Evolutionary conservation across 768 basidiomycete genomes (phyloP).

Genomic region (Termitomyces sp.): DNA sequence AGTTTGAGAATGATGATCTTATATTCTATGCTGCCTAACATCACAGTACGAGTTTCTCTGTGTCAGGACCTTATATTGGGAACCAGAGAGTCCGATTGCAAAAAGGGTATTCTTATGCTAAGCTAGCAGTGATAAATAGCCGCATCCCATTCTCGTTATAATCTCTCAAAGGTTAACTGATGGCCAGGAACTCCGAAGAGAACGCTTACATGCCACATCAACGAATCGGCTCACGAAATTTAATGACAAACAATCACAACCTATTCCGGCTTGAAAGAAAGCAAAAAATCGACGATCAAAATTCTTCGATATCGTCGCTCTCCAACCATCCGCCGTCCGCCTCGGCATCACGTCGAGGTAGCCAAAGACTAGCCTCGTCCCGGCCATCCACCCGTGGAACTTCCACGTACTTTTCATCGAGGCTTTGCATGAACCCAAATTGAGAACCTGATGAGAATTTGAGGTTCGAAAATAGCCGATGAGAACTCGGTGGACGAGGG

Average conservation of each 20-base stretch:
- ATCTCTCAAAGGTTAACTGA: neutral
- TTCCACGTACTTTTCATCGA: conserved; percentile 28
- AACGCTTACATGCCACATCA: neutral
- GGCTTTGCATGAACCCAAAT: conserved; percentile 22
- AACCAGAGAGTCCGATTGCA: no score
- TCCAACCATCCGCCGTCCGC: conserved; percentile 49
- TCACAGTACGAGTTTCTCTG: no score
- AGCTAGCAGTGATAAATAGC: no score
- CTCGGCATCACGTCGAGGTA: conserved; percentile 21
- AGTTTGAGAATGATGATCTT: no score
- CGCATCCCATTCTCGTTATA: no score
- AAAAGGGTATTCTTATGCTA: no score
- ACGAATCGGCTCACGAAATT: neutral
- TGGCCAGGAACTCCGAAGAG: neutral
- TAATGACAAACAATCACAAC: neutral
- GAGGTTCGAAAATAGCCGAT: conserved; percentile 48
- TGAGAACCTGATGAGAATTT: conserved; percentile 34
- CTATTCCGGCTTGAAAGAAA: neutral
- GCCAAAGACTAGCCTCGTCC: conserved; percentile 21
- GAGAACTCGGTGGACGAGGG: conserved; percentile 24
- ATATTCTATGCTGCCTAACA: no score
- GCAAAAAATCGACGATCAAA: conserved; percentile 15
- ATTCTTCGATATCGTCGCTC: conserved; percentile 55
- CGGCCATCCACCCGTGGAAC: conserved; percentile 12
- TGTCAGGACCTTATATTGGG: no score